Percentiles rank a stretch among this genome's conserved stretches.
Conservation (phyloP, 331 rosid genomes). For the Prunus yedoensis region DNA sequence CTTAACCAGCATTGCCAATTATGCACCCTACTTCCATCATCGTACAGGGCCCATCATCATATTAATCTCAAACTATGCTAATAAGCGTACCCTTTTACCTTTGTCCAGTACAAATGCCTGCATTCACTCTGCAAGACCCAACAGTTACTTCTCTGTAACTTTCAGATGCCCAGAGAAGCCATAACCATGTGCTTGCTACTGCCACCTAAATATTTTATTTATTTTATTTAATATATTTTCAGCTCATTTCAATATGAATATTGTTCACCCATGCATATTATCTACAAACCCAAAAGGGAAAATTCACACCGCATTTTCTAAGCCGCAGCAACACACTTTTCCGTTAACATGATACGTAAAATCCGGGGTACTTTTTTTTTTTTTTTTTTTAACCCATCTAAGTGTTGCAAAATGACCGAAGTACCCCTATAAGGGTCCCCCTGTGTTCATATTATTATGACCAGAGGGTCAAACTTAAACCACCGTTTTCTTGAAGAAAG, state of each 20-base stretch:
- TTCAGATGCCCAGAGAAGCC: neutral
- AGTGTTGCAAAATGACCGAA: slow-evolving; percentile 14
- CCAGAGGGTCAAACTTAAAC: slow-evolving; percentile 5
- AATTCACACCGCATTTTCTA: slow-evolving; percentile 16
- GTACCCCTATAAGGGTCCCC: slow-evolving; percentile 5
- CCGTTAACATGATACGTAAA: slow-evolving; percentile 39
- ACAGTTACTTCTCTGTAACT: neutral
- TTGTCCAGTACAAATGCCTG: neutral
- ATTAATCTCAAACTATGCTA: too few species aligned
- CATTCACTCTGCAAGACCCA: neutral
- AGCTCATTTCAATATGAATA: too few species aligned
- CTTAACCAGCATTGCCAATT: neutral
- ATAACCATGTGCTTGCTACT: neutral
- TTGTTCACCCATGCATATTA: neutral
- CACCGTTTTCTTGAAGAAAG: slow-evolving; percentile 7
- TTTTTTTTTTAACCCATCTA: too few species aligned
- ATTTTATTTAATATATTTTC: too few species aligned
- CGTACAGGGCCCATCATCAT: too few species aligned
- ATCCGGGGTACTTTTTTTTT: slow-evolving; percentile 27
- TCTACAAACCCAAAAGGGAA: slow-evolving; percentile 9
- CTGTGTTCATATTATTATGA: neutral
- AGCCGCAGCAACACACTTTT: slow-evolving; percentile 12
- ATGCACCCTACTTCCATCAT: slow-evolving; percentile 11
- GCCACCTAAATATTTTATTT: too few species aligned
- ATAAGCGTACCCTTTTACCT: too few species aligned